These are phyloP conservation scores for Cornus kousa DNA, from an alignment of 148 eudicot genomes.

Conservation along the genomic window DNA sequence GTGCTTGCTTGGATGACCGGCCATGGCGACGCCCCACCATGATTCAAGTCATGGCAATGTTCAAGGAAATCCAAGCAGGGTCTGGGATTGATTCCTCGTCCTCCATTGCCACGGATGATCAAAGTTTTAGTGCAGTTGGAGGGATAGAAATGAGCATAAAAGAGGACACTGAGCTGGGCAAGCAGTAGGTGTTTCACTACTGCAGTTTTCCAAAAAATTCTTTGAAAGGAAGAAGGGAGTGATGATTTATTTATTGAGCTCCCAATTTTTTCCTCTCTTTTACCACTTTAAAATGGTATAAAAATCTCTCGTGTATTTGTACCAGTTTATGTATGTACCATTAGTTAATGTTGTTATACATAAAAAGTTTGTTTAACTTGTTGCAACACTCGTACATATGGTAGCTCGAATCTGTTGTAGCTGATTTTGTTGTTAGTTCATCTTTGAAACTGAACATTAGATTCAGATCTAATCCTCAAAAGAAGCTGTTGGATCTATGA, in stretches of 20 bases:
- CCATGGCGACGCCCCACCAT: slow-evolving; percentile 78
- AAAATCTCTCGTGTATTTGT: slow-evolving; percentile 19
- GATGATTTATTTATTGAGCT: neutral
- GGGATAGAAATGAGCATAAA: slow-evolving; percentile 15
- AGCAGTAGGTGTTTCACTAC: neutral
- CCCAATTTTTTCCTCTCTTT: slow-evolving; percentile 22
- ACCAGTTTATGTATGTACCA: slow-evolving; percentile 39
- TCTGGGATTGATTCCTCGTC: slow-evolving; percentile 66
- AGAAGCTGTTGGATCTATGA: slow-evolving; percentile 40
- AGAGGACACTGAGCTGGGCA: neutral
- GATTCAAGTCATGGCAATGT: slow-evolving; percentile 97
- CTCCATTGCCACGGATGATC: slow-evolving; percentile 48
- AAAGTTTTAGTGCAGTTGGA: slow-evolving; percentile 37
- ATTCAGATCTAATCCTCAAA: slow-evolving; percentile 22
- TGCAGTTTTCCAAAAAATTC: neutral
- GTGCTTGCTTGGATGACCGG: slow-evolving; percentile 84
- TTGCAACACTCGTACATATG: slow-evolving; percentile 31
- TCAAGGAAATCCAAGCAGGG: slow-evolving; percentile 89
- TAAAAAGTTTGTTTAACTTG: slow-evolving; percentile 14
- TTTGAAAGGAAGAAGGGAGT: neutral
- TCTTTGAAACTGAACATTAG: slow-evolving; percentile 9
- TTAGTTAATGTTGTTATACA: slow-evolving; percentile 26
- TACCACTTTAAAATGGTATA: slow-evolving; percentile 18
- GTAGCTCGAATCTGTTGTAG: slow-evolving; percentile 17
- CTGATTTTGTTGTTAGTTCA: slow-evolving; percentile 5